Percentiles rank a stretch among this genome's conserved stretches.
Evolutionary conservation across 495 filamentous ascomycete species (phyloP).

Genomic region (Symbiotaphrina buchneri): DNA sequence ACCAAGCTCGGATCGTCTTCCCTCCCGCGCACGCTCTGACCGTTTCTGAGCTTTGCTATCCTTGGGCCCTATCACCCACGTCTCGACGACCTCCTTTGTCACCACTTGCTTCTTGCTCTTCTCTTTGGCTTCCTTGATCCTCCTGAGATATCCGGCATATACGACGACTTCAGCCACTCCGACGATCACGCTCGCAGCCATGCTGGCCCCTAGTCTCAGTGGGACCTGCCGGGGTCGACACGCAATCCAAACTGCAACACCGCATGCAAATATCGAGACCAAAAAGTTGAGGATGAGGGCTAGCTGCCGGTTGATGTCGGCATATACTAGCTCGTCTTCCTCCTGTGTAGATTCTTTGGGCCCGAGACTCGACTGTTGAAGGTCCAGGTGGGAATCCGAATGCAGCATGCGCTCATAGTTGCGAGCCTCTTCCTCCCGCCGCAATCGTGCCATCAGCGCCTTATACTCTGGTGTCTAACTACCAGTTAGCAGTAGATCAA

Average conservation of each 20-base stretch:
- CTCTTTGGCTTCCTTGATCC: slow-evolving; percentile 47
- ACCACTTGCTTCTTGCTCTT: slow-evolving; percentile 42
- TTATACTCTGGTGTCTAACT: slow-evolving; percentile 65
- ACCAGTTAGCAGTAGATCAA: slow-evolving; percentile 8
- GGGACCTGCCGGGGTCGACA: slow-evolving; percentile 49
- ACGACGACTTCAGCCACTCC: slow-evolving; percentile 73
- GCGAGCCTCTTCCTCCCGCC: slow-evolving; percentile 53
- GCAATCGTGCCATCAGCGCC: slow-evolving; percentile 67
- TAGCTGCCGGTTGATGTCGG: slow-evolving; percentile 52
- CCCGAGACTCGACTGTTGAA: neutral
- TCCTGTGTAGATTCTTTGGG: slow-evolving; percentile 7
- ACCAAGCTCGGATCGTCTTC: no score
- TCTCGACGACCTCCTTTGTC: slow-evolving; percentile 43
- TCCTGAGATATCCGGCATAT: slow-evolving; percentile 67
- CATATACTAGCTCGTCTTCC: slow-evolving; percentile 18
- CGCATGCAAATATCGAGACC: slow-evolving; percentile 48
- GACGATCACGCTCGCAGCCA: slow-evolving; percentile 45
- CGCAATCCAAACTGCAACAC: slow-evolving; percentile 47
- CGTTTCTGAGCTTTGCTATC: no score
- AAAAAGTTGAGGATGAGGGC: slow-evolving; percentile 54
- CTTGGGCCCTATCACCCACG: slow-evolving; percentile 41
- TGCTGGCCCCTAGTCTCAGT: slow-evolving; percentile 39
- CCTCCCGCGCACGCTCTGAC: no score
- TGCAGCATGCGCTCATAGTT: slow-evolving; percentile 58
- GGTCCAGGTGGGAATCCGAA: slow-evolving; percentile 12